Evolutionary conservation across 2,329 filamentous ascomycete species (phyloP).

Genomic region (Stagonosporopsis chrysanthemi): DNA sequence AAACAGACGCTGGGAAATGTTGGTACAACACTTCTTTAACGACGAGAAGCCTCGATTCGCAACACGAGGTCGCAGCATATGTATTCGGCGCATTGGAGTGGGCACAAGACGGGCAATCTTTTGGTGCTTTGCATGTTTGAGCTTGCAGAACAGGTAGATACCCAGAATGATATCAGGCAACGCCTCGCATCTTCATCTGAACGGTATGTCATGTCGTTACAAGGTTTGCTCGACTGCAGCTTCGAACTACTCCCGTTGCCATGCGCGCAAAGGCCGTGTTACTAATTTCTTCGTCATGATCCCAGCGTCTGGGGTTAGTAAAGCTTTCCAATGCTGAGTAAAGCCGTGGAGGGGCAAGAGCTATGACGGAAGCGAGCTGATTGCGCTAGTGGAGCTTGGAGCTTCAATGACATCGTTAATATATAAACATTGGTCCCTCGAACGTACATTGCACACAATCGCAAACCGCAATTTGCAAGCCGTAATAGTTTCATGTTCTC

Average conservation of each 20-base stretch:
- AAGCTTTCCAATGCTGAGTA: conserved; percentile 45
- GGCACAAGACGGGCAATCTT: background rate
- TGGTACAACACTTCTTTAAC: conserved; percentile 41
- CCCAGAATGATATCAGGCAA: conserved; percentile 14
- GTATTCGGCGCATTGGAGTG: background rate
- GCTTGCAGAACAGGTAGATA: conserved; percentile 21
- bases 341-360: conserved; percentile 24
- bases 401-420: conserved; percentile 32
- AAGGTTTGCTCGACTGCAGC: background rate
- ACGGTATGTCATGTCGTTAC: fast-evolving
- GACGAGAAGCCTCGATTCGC: too few relatives aligned
- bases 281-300: conserved; percentile 15
- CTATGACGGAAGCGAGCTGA: conserved; percentile 34
- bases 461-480: background rate
- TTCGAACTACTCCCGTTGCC: background rate
- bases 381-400: conserved; percentile 18
- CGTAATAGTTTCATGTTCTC: conserved; percentile 27
- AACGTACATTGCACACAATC: background rate
- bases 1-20: conserved; percentile 51
- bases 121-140: background rate
- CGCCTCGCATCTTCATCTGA: background rate
- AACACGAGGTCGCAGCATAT: background rate
- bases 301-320: conserved; percentile 23
- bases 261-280: background rate
- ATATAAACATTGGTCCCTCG: conserved; percentile 23